These are phyloP conservation scores for Eustoma russellianum DNA, from an alignment of 257 asterid species.

Conservation along the genomic window DNA sequence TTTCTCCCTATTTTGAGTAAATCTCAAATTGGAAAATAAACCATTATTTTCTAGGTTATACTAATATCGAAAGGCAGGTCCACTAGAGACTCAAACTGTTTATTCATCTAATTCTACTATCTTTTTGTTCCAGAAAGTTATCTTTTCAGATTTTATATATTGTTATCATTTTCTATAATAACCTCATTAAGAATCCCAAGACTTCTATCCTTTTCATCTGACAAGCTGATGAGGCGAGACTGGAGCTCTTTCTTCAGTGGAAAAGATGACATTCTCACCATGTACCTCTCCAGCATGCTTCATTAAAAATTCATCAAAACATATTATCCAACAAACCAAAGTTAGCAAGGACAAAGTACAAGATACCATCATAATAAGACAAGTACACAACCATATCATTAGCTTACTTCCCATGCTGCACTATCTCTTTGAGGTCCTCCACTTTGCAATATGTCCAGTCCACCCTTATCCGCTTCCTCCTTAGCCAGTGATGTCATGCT, in stretches of 20 bases:
- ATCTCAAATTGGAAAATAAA: no score
- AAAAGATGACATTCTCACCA: slow-evolving; percentile 83
- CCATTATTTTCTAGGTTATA: no score
- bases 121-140: no score
- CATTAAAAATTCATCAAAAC: slow-evolving; percentile 7
- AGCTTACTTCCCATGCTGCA: slow-evolving; percentile 57
- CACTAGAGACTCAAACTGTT: no score
- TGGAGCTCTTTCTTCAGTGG: slow-evolving; percentile 75
- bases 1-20: no score
- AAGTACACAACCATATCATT: slow-evolving; percentile 59
- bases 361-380: not conserved
- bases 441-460: slow-evolving; percentile 33
- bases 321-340: slow-evolving; percentile 8
- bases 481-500: slow-evolving; percentile 58
- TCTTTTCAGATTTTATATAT: no score
- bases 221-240: no score
- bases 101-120: no score
- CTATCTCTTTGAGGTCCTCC: slow-evolving; percentile 50
- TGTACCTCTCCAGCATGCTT: slow-evolving; percentile 91
- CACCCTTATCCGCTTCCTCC: slow-evolving; percentile 58
- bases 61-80: no score
- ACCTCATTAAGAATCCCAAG: slow-evolving; percentile 72
- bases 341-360: not conserved
- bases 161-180: no score
- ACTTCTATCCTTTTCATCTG: slow-evolving; percentile 75